Evolutionary conservation across 2,329 filamentous ascomycete genomes (phyloP).

Genomic region (Fusarium guadeloupense): DNA sequence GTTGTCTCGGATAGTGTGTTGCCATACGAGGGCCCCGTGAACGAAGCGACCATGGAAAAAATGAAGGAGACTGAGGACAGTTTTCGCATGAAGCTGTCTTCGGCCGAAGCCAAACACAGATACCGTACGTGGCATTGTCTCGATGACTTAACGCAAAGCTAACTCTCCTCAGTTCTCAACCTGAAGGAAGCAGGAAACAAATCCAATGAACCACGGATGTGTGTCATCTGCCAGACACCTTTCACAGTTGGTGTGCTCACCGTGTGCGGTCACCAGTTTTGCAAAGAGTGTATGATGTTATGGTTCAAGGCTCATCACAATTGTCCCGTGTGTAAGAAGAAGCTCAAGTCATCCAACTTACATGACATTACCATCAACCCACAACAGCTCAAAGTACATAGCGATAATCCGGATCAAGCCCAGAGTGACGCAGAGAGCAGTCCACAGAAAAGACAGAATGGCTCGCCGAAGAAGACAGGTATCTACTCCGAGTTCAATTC

Average conservation of each 20-base stretch:
- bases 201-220: conserved; percentile 72
- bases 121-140: conserved; percentile 63
- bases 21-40: conserved; percentile 72
- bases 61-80: conserved; percentile 49
- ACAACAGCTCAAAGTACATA: conserved; percentile 73
- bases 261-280: conserved; percentile 90
- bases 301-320: conserved; percentile 81
- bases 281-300: conserved; percentile 81
- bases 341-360: conserved; percentile 72
- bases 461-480: conserved; percentile 47
- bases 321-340: conserved; percentile 86
- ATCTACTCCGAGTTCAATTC: conserved; percentile 84
- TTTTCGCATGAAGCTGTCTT: conserved; percentile 66
- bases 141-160: neutral
- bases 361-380: conserved; percentile 88
- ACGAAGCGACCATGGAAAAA: conserved; percentile 58
- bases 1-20: conserved; percentile 88
- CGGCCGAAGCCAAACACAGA: conserved; percentile 75
- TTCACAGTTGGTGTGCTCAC: conserved; percentile 86
- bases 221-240: conserved; percentile 82
- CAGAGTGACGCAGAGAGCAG: conserved; percentile 13
- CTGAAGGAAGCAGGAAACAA: conserved; percentile 67
- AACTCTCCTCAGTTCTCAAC: conserved; percentile 56
- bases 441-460: conserved; percentile 27
- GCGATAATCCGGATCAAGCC: conserved; percentile 24